Percentiles rank a stretch among this genome's conserved stretches.
These are phyloP conservation scores for Astrocystis sublimbata DNA, from an alignment of 495 filamentous ascomycete genomes.

Conservation along the genomic window DNA sequence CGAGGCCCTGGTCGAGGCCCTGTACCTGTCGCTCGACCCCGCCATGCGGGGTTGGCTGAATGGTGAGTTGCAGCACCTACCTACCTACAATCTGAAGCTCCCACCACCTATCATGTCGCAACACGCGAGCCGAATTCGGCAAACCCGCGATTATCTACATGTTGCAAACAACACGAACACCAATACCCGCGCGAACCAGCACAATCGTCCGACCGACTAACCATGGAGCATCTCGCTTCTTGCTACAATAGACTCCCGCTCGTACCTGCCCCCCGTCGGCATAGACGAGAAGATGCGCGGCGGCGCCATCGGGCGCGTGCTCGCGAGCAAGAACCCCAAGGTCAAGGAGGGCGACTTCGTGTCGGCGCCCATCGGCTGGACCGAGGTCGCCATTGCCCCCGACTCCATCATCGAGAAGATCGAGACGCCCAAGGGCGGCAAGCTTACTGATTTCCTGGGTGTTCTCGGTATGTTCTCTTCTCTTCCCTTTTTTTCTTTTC, in stretches of 20 bases:
- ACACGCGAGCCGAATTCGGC: no score
- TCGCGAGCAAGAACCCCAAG: conserved; percentile 43
- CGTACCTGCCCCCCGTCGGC: conserved; percentile 67
- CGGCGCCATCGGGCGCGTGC: conserved; percentile 53
- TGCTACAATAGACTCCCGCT: conserved; percentile 61
- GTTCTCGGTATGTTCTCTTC: conserved; percentile 44
- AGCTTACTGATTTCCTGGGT: conserved; percentile 60
- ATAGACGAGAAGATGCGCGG: conserved; percentile 70
- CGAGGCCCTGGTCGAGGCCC: conserved; percentile 63
- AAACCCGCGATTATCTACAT: no score
- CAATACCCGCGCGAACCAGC: no score
- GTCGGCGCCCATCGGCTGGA: conserved; percentile 57
- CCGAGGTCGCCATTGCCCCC: conserved; percentile 57
- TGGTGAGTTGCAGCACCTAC: conserved; percentile 29
- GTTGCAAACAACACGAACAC: no score
- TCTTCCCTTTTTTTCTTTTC: not conserved
- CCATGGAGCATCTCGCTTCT: no score
- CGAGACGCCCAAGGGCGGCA: conserved; percentile 48
- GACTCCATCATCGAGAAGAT: conserved; percentile 43
- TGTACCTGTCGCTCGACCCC: conserved; percentile 77
- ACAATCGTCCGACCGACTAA: no score
- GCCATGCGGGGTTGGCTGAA: conserved; percentile 78
- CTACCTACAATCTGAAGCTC: not conserved
- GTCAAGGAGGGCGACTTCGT: conserved; percentile 57
- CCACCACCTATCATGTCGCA: not conserved